Evolutionary conservation across 2,329 filamentous ascomycete species (phyloP).

Genomic region (Ophiostoma tasmaniense): DNA sequence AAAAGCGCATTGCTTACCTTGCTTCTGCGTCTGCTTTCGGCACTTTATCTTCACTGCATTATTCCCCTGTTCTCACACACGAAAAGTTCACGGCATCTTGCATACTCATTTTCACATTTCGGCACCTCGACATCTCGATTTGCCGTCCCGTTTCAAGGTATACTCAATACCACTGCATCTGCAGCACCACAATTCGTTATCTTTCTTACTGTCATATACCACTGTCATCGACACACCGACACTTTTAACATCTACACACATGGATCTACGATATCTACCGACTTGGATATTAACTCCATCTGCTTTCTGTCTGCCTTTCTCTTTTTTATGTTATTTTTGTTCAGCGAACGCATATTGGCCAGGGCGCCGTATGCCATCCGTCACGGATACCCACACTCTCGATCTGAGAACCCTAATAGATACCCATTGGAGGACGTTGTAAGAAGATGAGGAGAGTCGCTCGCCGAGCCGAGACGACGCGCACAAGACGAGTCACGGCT

Average conservation of each 20-base stretch:
- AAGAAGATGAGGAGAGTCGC: not conserved
- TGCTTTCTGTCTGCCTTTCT: not conserved
- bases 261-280: not conserved
- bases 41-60: not conserved
- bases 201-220: not conserved
- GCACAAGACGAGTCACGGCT: not conserved
- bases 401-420: slow-evolving; percentile 1
- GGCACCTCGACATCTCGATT: not conserved
- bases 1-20: not conserved
- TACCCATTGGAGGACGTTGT: slow-evolving; percentile 6
- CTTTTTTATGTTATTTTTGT: not conserved
- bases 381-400: not conserved
- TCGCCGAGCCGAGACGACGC: not conserved
- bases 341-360: not conserved
- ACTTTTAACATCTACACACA: not conserved
- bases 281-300: not conserved
- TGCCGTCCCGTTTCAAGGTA: not conserved
- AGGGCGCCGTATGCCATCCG: slow-evolving; percentile 1
- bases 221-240: not conserved
- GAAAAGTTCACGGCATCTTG: not conserved
- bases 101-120: not conserved
- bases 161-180: not conserved
- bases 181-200: not conserved
- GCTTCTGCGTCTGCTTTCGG: not conserved
- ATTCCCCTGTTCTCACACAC: not conserved